Percentiles rank a stretch among this genome's conserved stretches.
phyloP scores from a whole-genome alignment of 805 yeast species.

The Candida krabiensis region DNA sequence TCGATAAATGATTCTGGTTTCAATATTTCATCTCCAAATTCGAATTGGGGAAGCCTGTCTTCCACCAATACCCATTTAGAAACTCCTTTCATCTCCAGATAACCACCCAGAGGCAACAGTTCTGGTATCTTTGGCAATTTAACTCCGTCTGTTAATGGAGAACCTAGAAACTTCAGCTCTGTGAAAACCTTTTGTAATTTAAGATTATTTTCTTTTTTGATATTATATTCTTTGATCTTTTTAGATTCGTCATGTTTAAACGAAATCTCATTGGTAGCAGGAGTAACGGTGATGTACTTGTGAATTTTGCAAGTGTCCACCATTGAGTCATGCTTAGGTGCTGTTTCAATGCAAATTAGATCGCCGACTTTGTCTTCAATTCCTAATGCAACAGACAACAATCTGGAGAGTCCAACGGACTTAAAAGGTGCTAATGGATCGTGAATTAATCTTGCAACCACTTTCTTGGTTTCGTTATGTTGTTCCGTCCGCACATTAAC shows the following conservation, averaged over 20 bases:
- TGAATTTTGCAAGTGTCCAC: slow-evolving; percentile 42
- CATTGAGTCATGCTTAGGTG: slow-evolving; percentile 26
- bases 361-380: slow-evolving; percentile 51
- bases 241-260: slow-evolving; percentile 32
- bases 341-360: slow-evolving; percentile 47
- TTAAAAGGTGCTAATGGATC: slow-evolving; percentile 34
- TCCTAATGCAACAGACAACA: slow-evolving; percentile 57
- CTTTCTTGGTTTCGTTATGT: slow-evolving; percentile 36
- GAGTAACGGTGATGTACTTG: slow-evolving; percentile 51
- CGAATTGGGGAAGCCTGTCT: slow-evolving; percentile 33
- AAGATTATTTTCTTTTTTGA: slow-evolving; percentile 19
- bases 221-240: slow-evolving; percentile 20
- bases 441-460: slow-evolving; percentile 54
- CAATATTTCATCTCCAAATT: slow-evolving; percentile 50
- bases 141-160: slow-evolving; percentile 48
- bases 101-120: slow-evolving; percentile 58
- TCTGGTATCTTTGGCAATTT: slow-evolving; percentile 52
- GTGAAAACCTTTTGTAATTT: slow-evolving; percentile 16
- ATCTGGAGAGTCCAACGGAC: slow-evolving; percentile 52
- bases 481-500: slow-evolving; percentile 6
- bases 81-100: slow-evolving; percentile 46
- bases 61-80: slow-evolving; percentile 30
- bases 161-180: slow-evolving; percentile 11
- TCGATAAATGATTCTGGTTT: slow-evolving; percentile 42
- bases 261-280: slow-evolving; percentile 30